These are phyloP conservation scores for Triticum monococcum DNA, from an alignment of 176 grass and related monocot species.

Conservation along the genomic window DNA sequence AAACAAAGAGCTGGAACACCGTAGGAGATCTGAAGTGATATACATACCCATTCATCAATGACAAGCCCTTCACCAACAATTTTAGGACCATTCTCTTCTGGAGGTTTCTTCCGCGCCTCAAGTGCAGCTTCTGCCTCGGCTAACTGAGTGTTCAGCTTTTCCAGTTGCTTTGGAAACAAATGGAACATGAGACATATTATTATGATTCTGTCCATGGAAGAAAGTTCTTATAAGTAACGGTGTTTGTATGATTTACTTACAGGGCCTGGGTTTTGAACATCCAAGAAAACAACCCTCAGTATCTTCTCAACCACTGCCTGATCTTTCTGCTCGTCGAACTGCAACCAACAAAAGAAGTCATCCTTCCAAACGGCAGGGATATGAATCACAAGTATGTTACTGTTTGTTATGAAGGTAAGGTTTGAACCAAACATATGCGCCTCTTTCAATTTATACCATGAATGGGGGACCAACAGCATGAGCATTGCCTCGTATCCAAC, in stretches of 20 bases:
- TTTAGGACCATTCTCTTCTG: conserved; percentile 81
- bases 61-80: conserved; percentile 92
- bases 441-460: background rate
- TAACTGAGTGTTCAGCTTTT: conserved; percentile 81
- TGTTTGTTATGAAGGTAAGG: background rate
- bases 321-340: conserved; percentile 99
- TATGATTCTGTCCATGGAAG: background rate
- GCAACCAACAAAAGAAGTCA: conserved; percentile 29
- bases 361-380: background rate
- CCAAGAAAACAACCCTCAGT: conserved; percentile 87
- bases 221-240: background rate
- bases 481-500: background rate
- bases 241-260: conserved; percentile 48
- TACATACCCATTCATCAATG: conserved; percentile 99
- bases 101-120: conserved; percentile 79
- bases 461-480: background rate
- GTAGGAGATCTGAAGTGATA: conserved; percentile 14
- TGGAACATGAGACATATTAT: background rate
- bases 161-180: conserved; percentile 74
- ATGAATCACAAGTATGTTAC: background rate
- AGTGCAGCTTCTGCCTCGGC: conserved; percentile 88
- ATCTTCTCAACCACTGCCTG: conserved; percentile 85
- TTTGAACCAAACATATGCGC: background rate
- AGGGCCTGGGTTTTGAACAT: conserved; percentile 50
- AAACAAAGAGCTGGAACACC: background rate